Evolutionary conservation across 371 early-diverging fungal genomes (phyloP).

Genomic region (Cokeromyces recurvatus): DNA sequence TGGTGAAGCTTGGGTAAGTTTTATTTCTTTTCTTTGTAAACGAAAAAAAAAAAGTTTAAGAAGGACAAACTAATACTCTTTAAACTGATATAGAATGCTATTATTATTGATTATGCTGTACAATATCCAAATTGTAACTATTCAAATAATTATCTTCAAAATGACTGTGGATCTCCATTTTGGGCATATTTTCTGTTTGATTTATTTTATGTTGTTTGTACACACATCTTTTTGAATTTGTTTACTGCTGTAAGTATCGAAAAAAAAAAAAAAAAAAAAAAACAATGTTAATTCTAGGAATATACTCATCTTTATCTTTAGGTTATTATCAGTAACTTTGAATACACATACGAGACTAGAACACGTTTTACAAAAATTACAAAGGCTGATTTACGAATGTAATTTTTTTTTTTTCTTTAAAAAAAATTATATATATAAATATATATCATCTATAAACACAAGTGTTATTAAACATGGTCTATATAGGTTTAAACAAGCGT

Average conservation of each 20-base stretch:
- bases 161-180: constrained; percentile 49
- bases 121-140: constrained; percentile 44
- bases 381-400: constrained; percentile 51
- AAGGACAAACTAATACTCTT: no score
- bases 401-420: no score
- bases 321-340: constrained; percentile 58
- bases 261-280: no score
- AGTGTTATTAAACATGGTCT: not conserved
- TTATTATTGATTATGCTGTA: constrained; percentile 52
- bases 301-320: constrained; percentile 3
- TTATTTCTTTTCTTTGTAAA: no score
- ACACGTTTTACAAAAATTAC: constrained; percentile 51
- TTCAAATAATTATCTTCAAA: constrained; percentile 40
- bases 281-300: not conserved
- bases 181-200: constrained; percentile 56
- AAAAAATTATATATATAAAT: no score
- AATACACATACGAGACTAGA: constrained; percentile 53
- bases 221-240: constrained; percentile 56
- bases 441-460: no score
- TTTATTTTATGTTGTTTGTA: constrained; percentile 52
- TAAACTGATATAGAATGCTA: constrained; percentile 48
- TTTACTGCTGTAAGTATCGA: constrained; percentile 49
- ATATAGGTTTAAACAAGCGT: constrained; percentile 47
- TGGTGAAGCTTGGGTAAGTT: constrained; percentile 54
- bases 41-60: no score